Evolutionary conservation across 371 early-diverging fungal species (phyloP).

Genomic region (Phascolomyces articulosus): DNA sequence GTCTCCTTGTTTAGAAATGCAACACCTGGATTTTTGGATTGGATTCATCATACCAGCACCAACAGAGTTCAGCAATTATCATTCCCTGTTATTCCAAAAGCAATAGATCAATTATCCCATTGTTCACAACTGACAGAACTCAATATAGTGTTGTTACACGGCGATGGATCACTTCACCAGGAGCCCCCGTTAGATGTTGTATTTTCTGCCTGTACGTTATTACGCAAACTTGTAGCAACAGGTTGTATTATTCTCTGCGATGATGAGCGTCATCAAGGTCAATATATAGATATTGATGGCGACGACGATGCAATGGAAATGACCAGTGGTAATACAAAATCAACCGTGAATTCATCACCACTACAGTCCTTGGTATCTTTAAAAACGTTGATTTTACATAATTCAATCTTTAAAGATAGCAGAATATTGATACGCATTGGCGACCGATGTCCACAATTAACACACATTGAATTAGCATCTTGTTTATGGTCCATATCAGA

Average conservation of each 20-base stretch:
- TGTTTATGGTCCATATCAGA: background rate
- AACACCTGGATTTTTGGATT: no score
- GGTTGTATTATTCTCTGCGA: background rate
- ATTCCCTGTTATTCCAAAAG: no score
- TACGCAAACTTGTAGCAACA: background rate
- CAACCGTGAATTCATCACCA: background rate
- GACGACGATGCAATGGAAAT: no score
- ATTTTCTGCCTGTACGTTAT: background rate
- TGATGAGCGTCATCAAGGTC: background rate
- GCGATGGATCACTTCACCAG: background rate
- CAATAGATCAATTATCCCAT: no score
- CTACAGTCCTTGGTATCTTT: background rate
- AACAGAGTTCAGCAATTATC: no score
- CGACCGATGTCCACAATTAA: background rate
- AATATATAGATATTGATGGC: background rate
- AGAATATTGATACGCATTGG: background rate
- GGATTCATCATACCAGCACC: no score
- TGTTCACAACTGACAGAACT: no score
- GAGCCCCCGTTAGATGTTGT: background rate
- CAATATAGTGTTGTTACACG: no score
- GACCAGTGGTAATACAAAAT: background rate
- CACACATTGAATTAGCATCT: background rate
- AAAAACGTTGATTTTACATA: background rate
- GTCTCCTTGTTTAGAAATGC: no score
- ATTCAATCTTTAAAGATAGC: background rate